Evolutionary conservation across 805 yeast species (phyloP).

Genomic region (Candida boidinii): DNA sequence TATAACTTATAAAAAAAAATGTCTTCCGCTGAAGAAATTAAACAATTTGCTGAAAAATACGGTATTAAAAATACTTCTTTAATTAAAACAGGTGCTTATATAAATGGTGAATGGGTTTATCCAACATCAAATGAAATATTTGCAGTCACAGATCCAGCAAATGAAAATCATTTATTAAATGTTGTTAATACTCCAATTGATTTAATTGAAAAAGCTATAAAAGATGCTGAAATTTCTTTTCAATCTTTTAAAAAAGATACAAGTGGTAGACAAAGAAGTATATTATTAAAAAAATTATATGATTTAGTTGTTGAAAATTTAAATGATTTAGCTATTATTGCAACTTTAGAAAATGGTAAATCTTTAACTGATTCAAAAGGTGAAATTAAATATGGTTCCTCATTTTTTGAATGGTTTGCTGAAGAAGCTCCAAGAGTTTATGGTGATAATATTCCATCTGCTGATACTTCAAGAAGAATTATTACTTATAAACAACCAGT

Average conservation of each 20-base stretch:
- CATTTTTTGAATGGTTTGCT: constrained; percentile 85
- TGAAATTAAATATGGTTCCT: constrained; percentile 58
- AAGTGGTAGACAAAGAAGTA: constrained; percentile 48
- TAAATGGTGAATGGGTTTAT: constrained; percentile 68
- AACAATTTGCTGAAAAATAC: constrained; percentile 20
- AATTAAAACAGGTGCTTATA: constrained; percentile 48
- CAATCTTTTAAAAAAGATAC: constrained; percentile 36
- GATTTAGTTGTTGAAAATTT: constrained; percentile 46
- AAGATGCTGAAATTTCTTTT: constrained; percentile 47
- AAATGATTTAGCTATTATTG: constrained; percentile 56
- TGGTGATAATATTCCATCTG: constrained; percentile 61
- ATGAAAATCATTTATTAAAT: constrained; percentile 37
- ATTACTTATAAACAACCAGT: constrained; percentile 63
- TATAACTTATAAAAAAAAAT: constrained; percentile 10
- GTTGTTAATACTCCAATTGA: constrained; percentile 49
- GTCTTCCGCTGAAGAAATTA: constrained; percentile 18
- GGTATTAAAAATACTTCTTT: constrained; percentile 39
- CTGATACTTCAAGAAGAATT: constrained; percentile 39
- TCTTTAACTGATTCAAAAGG: constrained; percentile 64
- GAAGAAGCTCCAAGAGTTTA: constrained; percentile 68
- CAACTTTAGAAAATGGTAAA: constrained; percentile 70
- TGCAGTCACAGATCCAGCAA: constrained; percentile 71
- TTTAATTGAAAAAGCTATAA: constrained; percentile 44
- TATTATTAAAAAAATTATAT: constrained; percentile 42
- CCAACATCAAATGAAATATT: constrained; percentile 38